Evolutionary conservation across 768 basidiomycete species (phyloP), one percentile per base, ranked within the genome.

Genomic region (Termitomyces sp.): DNA sequence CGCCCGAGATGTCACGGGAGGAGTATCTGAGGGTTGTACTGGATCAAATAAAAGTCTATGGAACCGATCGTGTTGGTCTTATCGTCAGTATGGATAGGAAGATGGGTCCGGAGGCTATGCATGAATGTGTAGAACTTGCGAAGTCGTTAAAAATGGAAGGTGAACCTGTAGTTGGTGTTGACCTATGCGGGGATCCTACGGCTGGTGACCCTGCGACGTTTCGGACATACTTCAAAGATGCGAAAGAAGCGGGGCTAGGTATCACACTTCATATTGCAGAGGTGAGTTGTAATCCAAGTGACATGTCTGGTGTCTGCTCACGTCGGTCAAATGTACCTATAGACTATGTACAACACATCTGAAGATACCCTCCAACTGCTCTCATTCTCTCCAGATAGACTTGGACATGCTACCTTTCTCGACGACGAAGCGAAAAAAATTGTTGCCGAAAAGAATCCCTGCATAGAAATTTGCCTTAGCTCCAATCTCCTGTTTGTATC

Each of bases 181-280:
- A 95, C 72, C 72, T 95, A 2, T 94, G 92, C 65, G 92, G 92
- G 0, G 83, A 92, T 71, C 92, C 92, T 0, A 69, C 65, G 57
- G 82, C 79, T 12, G 88, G 91, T 0, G 77, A 86, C 64, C 81
- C 89, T 69, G 69, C 73, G 4, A 65, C 67, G 2, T 86, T 89
- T 62, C 76, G 71, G 17, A 73, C 74, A 29, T 76, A 83, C 61
- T 84, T 93, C 66, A 71, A 70, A 11, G 72, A 75, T 50, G 90
- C 83, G 1, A 85, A 81, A 59, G 76, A 70, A 42, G 85, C 81
- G 1, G 90, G 89, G 0, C 71, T 94, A 8, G 81, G 86, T 2
- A 66, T 92, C n/a, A 94, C 92, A 0, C 70, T 94, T 42, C 92
- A 94, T 71, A 87, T 94, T 56, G 91, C 92, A 2, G 92, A 95